Conservation (phyloP, 768 basidiomycete genomes). For the Hysterangium stoloniferum region DNA sequence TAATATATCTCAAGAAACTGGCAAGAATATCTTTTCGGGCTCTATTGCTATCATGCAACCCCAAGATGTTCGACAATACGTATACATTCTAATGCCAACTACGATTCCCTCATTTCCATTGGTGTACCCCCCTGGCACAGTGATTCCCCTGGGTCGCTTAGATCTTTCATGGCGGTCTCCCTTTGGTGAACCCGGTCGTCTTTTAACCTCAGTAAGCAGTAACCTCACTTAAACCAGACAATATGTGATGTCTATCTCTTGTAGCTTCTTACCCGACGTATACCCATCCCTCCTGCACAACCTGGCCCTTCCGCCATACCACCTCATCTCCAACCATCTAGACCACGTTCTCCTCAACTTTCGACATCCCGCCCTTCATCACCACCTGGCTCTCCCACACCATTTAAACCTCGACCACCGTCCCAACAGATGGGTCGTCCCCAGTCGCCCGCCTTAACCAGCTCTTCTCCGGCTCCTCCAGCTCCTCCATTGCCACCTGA, state of each 20-base stretch:
- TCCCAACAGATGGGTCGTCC: conserved; percentile 14
- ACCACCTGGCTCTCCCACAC: conserved; percentile 29
- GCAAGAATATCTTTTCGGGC: conserved; percentile 45
- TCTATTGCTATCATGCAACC: conserved; percentile 70
- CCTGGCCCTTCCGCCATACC: conserved; percentile 66
- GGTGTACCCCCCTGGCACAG: conserved; percentile 53
- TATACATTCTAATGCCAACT: conserved; percentile 69
- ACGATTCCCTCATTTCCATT: conserved; percentile 28
- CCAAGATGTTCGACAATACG: conserved; percentile 79
- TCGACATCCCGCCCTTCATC: conserved; percentile 24
- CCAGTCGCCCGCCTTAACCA: conserved; percentile 16
- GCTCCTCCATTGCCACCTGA: conserved; percentile 23
- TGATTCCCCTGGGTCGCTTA: conserved; percentile 76
- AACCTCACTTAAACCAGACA: background rate
- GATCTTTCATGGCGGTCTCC: conserved; percentile 86
- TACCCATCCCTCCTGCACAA: conserved; percentile 38
- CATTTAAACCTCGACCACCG: conserved; percentile 14
- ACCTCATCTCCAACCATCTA: conserved; percentile 61
- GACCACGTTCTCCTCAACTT: conserved; percentile 53
- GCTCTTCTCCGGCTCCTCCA: conserved; percentile 14
- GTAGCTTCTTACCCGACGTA: conserved; percentile 70
- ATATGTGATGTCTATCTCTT: background rate
- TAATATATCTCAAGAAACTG: conserved; percentile 28
- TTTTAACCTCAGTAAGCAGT: conserved; percentile 65
- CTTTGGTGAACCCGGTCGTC: conserved; percentile 77